phyloP scores from a whole-genome alignment of 2,329 filamentous ascomycete genomes.

The Epichloe sp. region DNA sequence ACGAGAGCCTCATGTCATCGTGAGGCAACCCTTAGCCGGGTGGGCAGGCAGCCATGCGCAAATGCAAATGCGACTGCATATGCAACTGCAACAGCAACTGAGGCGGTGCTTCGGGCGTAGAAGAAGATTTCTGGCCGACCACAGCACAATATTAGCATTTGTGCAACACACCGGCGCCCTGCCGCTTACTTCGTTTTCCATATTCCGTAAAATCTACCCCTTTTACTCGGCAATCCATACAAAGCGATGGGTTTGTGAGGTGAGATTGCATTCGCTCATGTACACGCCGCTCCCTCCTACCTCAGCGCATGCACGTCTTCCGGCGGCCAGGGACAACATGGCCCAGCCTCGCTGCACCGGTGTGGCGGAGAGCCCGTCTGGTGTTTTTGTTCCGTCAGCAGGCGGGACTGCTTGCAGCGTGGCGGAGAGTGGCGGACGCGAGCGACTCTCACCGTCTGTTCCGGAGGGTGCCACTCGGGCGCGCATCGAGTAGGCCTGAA shows the following conservation, averaged over 20 bases:
- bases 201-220: too few species aligned
- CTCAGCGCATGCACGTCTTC: conserved; percentile 7
- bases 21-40: neutral
- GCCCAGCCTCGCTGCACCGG: neutral
- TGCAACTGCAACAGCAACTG: neutral
- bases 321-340: conserved; percentile 11
- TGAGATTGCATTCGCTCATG: neutral
- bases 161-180: neutral
- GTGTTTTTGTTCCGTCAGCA: conserved; percentile 4
- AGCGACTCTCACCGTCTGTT: neutral
- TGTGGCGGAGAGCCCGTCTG: too few species aligned
- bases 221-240: too few species aligned
- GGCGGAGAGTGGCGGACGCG: conserved; percentile 4
- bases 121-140: neutral
- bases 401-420: conserved; percentile 2
- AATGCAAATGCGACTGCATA: too few species aligned
- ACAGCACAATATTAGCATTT: neutral
- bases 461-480: conserved; percentile 1
- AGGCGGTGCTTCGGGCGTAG: neutral
- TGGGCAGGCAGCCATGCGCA: neutral
- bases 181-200: neutral
- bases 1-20: neutral
- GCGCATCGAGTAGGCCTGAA: neutral
- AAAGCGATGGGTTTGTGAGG: neutral
- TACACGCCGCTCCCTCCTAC: neutral